phyloP scores from a whole-genome alignment of 768 basidiomycete species.

The Fomitopsis pulvina region DNA sequence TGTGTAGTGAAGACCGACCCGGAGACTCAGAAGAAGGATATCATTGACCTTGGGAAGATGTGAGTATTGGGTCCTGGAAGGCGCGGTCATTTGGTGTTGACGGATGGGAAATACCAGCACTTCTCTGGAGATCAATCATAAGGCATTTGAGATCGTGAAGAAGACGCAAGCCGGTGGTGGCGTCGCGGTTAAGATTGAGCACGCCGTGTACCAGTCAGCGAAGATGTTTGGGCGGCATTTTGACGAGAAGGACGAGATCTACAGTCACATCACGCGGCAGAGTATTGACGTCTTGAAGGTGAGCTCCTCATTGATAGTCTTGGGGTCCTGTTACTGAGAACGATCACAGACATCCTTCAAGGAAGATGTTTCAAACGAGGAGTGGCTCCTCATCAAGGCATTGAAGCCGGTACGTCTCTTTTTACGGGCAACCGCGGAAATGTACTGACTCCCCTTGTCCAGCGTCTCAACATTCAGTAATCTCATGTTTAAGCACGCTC shows the following conservation, averaged over 20 bases:
- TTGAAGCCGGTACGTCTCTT: slow-evolving; percentile 61
- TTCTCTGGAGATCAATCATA: slow-evolving; percentile 97
- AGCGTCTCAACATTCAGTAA: slow-evolving; percentile 35
- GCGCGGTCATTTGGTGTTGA: background rate
- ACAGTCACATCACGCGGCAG: slow-evolving; percentile 85
- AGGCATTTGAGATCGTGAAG: slow-evolving; percentile 76
- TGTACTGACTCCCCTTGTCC: background rate
- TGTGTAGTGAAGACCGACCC: slow-evolving; percentile 94
- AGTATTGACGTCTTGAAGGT: slow-evolving; percentile 97
- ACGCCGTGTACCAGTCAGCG: slow-evolving; percentile 90
- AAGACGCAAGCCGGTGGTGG: slow-evolving; percentile 93
- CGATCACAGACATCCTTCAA: slow-evolving; percentile 69
- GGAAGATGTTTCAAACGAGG: slow-evolving; percentile 81
- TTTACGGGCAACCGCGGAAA: background rate
- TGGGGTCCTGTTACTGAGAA: slow-evolving; percentile 3
- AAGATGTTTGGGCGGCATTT: slow-evolving; percentile 97
- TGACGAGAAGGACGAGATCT: slow-evolving; percentile 90
- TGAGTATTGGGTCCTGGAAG: slow-evolving; percentile 31
- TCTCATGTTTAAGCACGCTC: too few relatives aligned
- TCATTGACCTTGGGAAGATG: slow-evolving; percentile 93
- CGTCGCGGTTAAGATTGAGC: slow-evolving; percentile 97
- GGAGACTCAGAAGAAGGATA: slow-evolving; percentile 81
- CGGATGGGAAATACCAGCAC: slow-evolving; percentile 45
- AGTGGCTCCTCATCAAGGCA: slow-evolving; percentile 88
- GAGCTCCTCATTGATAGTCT: slow-evolving; percentile 5